Evolutionary conservation across 164 flowering plant genomes (phyloP).

Genomic region (Macadamia tetraphylla): DNA sequence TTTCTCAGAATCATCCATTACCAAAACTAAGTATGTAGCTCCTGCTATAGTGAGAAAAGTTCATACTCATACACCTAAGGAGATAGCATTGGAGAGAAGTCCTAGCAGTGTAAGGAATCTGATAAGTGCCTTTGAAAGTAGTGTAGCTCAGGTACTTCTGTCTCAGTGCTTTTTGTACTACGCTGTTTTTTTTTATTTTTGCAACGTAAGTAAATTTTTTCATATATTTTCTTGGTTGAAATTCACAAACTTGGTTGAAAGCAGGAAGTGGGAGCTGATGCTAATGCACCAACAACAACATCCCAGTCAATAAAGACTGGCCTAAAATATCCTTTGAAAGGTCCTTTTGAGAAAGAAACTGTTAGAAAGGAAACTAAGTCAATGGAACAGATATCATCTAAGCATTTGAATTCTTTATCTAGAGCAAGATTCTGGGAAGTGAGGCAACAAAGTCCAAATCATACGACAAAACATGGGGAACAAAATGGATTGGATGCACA

Average conservation of each 20-base stretch:
- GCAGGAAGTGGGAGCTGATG: conserved; percentile 32
- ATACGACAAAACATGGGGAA: conserved; percentile 1
- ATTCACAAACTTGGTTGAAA: conserved; percentile 8
- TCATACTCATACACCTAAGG: conserved; percentile 14
- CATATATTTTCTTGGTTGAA: conserved; percentile 9
- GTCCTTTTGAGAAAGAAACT: conserved; percentile 8
- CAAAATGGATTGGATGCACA: conserved; percentile 6
- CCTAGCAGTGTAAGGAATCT: conserved; percentile 60
- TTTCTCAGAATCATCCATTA: conserved; percentile 13
- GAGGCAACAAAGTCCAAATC: conserved; percentile 2
- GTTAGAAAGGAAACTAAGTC: conserved; percentile 6
- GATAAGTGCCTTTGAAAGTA: conserved; percentile 66
- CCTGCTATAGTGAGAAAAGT: conserved; percentile 14
- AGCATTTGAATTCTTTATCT: background rate
- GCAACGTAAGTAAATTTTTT: background rate
- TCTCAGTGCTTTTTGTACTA: background rate
- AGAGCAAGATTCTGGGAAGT: background rate
- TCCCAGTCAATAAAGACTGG: conserved; percentile 19
- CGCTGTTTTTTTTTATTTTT: background rate
- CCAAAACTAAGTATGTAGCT: conserved; percentile 10
- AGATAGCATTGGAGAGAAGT: conserved; percentile 23
- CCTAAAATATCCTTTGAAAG: conserved; percentile 13
- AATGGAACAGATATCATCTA: background rate
- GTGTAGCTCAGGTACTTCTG: conserved; percentile 47
- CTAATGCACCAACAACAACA: conserved; percentile 17